Evolutionary conservation across 1,139 yeast genomes (phyloP).

Genomic region (Taphrina communis): DNA sequence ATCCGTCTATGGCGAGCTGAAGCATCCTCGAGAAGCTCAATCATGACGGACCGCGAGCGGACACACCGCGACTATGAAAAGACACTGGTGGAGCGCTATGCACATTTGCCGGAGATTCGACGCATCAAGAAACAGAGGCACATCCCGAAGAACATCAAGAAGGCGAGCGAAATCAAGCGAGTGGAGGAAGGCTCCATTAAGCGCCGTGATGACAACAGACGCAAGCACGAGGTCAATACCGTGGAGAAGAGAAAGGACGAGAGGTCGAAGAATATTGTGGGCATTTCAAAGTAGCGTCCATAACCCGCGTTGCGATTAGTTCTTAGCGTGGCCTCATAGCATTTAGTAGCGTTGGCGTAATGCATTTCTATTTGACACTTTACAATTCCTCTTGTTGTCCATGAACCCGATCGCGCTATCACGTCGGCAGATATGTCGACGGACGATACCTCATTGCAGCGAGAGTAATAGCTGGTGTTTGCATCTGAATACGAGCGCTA

Average conservation of each 20-base stretch:
- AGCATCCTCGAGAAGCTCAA: slow-evolving; percentile 81
- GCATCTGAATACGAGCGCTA: no score
- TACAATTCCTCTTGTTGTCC: no score
- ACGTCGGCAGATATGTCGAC: no score
- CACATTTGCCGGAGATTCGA: slow-evolving; percentile 94
- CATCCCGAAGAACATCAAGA: slow-evolving; percentile 82
- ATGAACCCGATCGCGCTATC: no score
- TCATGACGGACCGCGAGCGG: slow-evolving; percentile 80
- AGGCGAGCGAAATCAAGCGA: slow-evolving; percentile 83
- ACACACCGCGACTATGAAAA: slow-evolving; percentile 86
- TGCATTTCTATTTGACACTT: no score
- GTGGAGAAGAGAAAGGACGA: slow-evolving; percentile 43
- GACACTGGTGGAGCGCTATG: slow-evolving; percentile 87
- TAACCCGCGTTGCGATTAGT: neutral
- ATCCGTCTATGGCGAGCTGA: slow-evolving; percentile 88
- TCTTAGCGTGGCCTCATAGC: neutral
- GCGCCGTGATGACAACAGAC: slow-evolving; percentile 79
- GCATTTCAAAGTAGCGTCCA: slow-evolving; percentile 25
- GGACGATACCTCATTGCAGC: no score
- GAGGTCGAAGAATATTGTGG: slow-evolving; percentile 33
- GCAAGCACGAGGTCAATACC: slow-evolving; percentile 74
- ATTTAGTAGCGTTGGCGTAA: neutral
- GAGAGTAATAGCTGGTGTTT: no score
- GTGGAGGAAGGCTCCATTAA: slow-evolving; percentile 73
- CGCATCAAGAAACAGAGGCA: slow-evolving; percentile 92